phyloP scores from a whole-genome alignment of 805 yeast species.

The Isabelozyma gotoi region DNA sequence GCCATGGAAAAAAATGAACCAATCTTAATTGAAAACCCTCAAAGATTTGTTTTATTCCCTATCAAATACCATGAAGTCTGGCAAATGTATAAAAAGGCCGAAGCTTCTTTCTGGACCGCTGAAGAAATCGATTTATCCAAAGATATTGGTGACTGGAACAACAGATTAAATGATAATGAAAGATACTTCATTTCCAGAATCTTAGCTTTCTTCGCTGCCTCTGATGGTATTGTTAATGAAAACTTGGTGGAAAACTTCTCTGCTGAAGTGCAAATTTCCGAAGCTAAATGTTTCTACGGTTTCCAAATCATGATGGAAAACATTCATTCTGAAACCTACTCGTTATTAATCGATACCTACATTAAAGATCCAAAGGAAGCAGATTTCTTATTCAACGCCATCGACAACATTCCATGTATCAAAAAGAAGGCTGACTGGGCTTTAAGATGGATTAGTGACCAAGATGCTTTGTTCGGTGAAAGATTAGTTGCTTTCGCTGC shows the following conservation, averaged over 20 bases:
- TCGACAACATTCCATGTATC: constrained; percentile 94
- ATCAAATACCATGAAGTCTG: constrained; percentile 96
- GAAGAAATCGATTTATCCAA: constrained; percentile 96
- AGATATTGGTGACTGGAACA: constrained; percentile 91
- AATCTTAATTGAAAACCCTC: constrained; percentile 75
- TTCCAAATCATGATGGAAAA: constrained; percentile 99
- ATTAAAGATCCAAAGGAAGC: constrained; percentile 95
- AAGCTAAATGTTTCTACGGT: constrained; percentile 98
- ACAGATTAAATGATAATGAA: constrained; percentile 85
- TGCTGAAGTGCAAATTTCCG: constrained; percentile 95
- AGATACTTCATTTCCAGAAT: constrained; percentile 90
- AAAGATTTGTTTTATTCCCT: constrained; percentile 92
- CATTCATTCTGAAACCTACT: constrained; percentile 96
- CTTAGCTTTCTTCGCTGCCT: constrained; percentile 96
- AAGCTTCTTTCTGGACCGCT: constrained; percentile 99
- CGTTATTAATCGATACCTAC: constrained; percentile 90
- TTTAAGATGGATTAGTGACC: constrained; percentile 90
- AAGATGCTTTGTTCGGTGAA: constrained; percentile 88
- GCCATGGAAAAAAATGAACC: constrained; percentile 88
- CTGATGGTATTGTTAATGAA: constrained; percentile 98
- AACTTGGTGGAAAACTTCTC: constrained; percentile 96
- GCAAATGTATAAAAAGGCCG: constrained; percentile 99
- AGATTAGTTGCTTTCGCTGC: constrained; percentile 98
- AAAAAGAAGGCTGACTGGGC: constrained; percentile 99
- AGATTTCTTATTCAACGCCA: constrained; percentile 88